Conservation (phyloP, 2,329 filamentous ascomycete species). For the Penicillium sclerotiorum region DNA sequence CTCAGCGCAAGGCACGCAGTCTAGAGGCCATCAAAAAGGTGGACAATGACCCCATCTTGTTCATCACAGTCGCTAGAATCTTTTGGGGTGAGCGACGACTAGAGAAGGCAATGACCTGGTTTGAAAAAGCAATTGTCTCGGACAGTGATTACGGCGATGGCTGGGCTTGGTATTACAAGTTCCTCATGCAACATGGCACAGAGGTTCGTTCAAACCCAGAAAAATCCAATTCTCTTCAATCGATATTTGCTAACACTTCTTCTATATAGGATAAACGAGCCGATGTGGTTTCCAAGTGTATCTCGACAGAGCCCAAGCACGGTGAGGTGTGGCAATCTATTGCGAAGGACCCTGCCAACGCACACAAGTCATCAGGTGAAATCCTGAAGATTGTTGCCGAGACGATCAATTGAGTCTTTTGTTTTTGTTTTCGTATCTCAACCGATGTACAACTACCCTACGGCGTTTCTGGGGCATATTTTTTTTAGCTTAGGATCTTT, state of each 20-base stretch:
- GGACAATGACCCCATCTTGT: slow-evolving; percentile 85
- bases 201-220: slow-evolving; percentile 51
- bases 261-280: slow-evolving; percentile 71
- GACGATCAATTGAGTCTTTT: slow-evolving; percentile 22
- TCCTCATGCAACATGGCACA: slow-evolving; percentile 87
- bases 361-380: slow-evolving; percentile 73
- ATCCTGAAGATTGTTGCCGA: slow-evolving; percentile 77
- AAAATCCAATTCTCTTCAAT: not conserved
- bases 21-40: slow-evolving; percentile 97
- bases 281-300: slow-evolving; percentile 80
- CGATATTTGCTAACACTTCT: slow-evolving; percentile 4
- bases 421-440: slow-evolving; percentile 1
- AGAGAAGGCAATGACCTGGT: slow-evolving; percentile 95
- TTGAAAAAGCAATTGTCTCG: slow-evolving; percentile 88
- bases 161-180: slow-evolving; percentile 99
- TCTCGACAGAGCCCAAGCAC: slow-evolving; percentile 82
- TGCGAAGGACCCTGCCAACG: slow-evolving; percentile 83
- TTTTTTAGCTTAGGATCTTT: not conserved
- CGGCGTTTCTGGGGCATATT: slow-evolving; percentile 5
- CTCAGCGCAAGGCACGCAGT: slow-evolving; percentile 86
- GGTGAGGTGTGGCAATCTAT: slow-evolving; percentile 89
- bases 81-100: slow-evolving; percentile 93
- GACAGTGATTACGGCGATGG: slow-evolving; percentile 87
- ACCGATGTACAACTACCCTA: slow-evolving; percentile 14
- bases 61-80: slow-evolving; percentile 89